Evolutionary conservation across 2,329 filamentous ascomycete genomes (phyloP), one percentile per base, ranked within the genome.

Genomic region (Stagonosporopsis vannaccii): DNA sequence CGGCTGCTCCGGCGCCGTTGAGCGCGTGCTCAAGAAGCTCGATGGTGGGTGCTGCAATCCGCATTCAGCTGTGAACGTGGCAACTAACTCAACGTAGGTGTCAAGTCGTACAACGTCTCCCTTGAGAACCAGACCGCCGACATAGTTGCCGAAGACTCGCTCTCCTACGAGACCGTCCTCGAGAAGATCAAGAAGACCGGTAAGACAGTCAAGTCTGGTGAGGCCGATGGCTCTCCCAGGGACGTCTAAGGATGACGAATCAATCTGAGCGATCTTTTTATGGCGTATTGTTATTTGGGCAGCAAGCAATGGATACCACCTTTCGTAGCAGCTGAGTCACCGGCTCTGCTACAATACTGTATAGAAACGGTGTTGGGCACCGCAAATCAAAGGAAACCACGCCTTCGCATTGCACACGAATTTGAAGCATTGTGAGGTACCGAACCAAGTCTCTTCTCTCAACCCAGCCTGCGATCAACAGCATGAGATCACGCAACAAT

Each of bases 1-100:
- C 75, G 95, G 95, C 77, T 99, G 95, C 88, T 97, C 93, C 41
- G 92, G 93, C 72, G 95, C 95, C 66, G 85, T 99, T 40, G 90
- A 96, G 79, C 86, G 92, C 48, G 92, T 97, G 41, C 87, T 99
- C 63, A 94, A 91, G 82, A 97, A 92, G 81, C 87, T 96, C 2
- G 90, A 96, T 19, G 92, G 93, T 96, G 75, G 63, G 85, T 78
- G 11, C 20, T 50, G n/a, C 17, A 36, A 51, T 48, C 51, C 30
- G 37, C 44, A 33, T 39, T 41, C 30, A 42, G 57, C 37, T 47
- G 39, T 30, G 47, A n/a, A 36, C 47, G 42, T 42, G 42, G 22
- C 42, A 56, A 48, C 60, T 66, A 45, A 66, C 54, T 11, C n/a
- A 13, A 19, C 13, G 6, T 73, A 97, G 93, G 92, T 65, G 87